A percentile compares a stretch with the other conserved stretches of the same genome.
Evolutionary conservation across 2,329 filamentous ascomycete genomes (phyloP).

Genomic region (Escovopsis sp.): DNA sequence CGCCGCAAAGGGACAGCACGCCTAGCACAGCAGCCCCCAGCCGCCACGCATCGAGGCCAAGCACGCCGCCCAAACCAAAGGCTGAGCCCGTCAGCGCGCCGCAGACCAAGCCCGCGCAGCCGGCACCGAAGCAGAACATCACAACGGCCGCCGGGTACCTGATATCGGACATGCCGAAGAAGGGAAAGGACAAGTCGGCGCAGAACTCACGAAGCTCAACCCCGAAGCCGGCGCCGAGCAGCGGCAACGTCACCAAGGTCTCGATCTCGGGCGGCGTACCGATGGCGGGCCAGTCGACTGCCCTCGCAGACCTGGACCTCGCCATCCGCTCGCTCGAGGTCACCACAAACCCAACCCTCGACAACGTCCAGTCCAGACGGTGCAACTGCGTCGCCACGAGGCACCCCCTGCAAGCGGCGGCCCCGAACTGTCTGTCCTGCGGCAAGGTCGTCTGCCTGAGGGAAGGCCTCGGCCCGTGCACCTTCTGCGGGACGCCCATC

Average conservation of each 20-base stretch:
- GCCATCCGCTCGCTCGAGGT: conserved; percentile 83
- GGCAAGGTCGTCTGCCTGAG: conserved; percentile 93
- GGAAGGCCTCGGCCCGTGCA: conserved; percentile 87
- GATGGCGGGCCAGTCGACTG: conserved; percentile 69
- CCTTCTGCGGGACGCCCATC: conserved; percentile 67
- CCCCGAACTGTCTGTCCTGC: conserved; percentile 83
- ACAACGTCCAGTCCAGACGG: conserved; percentile 39
- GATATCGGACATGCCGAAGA: conserved; percentile 56
- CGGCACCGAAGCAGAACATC: conserved; percentile 35
- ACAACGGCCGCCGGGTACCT: conserved; percentile 61
- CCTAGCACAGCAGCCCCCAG: conserved; percentile 13
- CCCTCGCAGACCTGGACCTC: conserved; percentile 56
- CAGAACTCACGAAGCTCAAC: conserved; percentile 38
- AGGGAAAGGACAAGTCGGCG: conserved; percentile 40
- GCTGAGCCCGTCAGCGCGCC: conserved; percentile 23
- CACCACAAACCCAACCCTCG: conserved; percentile 70
- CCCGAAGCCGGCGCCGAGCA: conserved; percentile 29
- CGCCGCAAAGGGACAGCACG: conserved; percentile 26
- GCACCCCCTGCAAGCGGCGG: conserved; percentile 78
- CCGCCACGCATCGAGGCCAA: conserved; percentile 22
- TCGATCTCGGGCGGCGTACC: conserved; percentile 62
- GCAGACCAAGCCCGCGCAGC: neutral
- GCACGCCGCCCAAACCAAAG: conserved; percentile 17
- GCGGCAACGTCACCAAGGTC: conserved; percentile 44
- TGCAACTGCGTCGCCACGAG: conserved; percentile 82